Base-by-base conservation (phyloP, 495 filamentous ascomycete genomes). In the Aspergillus diversus region DNA sequence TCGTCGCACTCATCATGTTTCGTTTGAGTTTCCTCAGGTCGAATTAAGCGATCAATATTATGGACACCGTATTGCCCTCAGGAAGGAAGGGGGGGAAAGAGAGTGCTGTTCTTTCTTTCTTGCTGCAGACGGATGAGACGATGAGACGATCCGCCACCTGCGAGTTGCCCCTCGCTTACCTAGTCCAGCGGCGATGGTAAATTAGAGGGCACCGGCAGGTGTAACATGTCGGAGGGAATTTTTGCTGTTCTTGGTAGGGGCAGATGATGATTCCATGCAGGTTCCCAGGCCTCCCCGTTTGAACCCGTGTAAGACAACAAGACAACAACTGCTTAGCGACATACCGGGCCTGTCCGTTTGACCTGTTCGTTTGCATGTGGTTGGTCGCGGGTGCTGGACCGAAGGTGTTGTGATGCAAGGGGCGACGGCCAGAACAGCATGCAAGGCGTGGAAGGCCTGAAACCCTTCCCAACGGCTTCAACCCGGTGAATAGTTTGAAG, bases 201-300 rank as follows among this genome's bases (percentile, higher is more conserved):
- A 50, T 50, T 5, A 31, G 6, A 59, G 7, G 27, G 13, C 2
- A 59, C 3, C 21, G 21, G 2, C 43, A 21, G 27, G 49, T 54
- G 59, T 55, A 61, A 61, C 59, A 43, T 43, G 39, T 11, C 8
- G 7, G 37, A 34, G 59, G n/a, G 3, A 2, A 43, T 43, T 4
- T 4, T 11, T 12, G 11, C 39, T 0, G 11, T 13, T 15, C 39
- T 43, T 7, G 27, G 13, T 13, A 7, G 49, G 8, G 50, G 37
- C 7, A 42, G 42, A 33, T 27, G 33, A 9, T 21, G 5, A 27
- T 15, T 33, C 43, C 21, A 61, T 56, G 60, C 52, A 54, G 32
- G 53, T 48, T 55, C 9, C 60, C 53, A 56, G 51, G 27, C 13
- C 21, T 27, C 21, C 11, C 33, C 11, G 16, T 55, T 32, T 47